Conservation (phyloP, 352 stramenopile genomes). For the Globisporangium viniferum region DNA sequence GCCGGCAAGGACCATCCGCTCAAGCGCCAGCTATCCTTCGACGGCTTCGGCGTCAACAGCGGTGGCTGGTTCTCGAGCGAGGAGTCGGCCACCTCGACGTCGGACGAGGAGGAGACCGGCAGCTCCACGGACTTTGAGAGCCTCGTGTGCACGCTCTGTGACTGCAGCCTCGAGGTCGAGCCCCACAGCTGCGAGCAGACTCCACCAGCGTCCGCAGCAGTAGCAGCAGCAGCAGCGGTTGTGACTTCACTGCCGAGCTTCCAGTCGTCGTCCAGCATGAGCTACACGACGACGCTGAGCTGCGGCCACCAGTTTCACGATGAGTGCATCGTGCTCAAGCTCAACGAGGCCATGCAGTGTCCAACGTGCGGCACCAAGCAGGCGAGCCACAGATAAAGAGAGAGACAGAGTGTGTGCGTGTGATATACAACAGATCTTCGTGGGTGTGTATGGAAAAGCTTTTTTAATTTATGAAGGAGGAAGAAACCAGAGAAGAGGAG, state of each 20-base stretch:
- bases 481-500: background rate
- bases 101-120: constrained; percentile 19
- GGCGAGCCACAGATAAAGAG: background rate
- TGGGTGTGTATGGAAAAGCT: background rate
- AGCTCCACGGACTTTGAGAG: constrained; percentile 11
- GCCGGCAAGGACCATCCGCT: constrained; percentile 5
- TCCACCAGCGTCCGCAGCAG: background rate
- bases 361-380: constrained; percentile 17
- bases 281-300: constrained; percentile 16
- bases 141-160: constrained; percentile 12
- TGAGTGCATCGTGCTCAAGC: constrained; percentile 23
- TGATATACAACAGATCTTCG: background rate
- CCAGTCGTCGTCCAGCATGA: background rate
- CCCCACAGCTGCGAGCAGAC: constrained; percentile 1
- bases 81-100: constrained; percentile 18
- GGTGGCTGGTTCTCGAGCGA: constrained; percentile 8
- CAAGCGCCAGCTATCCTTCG: constrained; percentile 2
- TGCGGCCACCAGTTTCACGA: constrained; percentile 20
- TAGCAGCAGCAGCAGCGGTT: background rate
- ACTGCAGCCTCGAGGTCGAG: constrained; percentile 11
- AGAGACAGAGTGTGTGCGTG: background rate
- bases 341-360: constrained; percentile 23
- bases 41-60: background rate
- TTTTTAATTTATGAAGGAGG: constrained; percentile 1
- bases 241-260: background rate